Conservation (phyloP, 2,329 filamentous ascomycete genomes). For the Grosmannia huntii region DNA sequence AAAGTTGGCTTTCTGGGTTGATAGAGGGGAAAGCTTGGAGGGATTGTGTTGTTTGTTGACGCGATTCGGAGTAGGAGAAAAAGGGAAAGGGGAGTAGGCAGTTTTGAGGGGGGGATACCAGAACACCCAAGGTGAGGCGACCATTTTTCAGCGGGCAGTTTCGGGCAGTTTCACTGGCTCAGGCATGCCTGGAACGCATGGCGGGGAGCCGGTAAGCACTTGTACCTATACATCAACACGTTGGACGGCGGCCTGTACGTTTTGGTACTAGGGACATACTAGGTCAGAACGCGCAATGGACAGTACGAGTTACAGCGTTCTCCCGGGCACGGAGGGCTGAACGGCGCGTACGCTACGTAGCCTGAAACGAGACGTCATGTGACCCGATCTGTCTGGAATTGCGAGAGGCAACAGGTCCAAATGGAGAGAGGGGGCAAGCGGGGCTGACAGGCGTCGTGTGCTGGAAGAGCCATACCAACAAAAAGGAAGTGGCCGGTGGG, state of each 20-base stretch:
- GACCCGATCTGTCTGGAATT: not conserved
- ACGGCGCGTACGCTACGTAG: not conserved
- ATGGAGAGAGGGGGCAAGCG: not conserved
- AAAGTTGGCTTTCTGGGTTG: not conserved
- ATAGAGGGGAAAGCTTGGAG: not conserved
- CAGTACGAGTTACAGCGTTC: not conserved
- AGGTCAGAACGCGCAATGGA: too few relatives aligned
- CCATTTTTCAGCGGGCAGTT: slow-evolving; percentile 5
- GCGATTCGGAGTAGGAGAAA: slow-evolving; percentile 1
- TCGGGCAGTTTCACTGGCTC: slow-evolving; percentile 3
- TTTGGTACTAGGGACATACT: not conserved
- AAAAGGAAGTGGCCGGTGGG: not conserved
- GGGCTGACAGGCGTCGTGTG: not conserved
- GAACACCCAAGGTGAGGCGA: slow-evolving; percentile 2
- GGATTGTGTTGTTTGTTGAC: slow-evolving; percentile 2
- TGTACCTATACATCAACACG: not conserved
- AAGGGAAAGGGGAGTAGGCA: slow-evolving; percentile 2
- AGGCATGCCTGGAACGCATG: not conserved
- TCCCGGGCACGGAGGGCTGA: not conserved
- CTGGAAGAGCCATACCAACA: not conserved
- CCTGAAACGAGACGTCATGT: not conserved
- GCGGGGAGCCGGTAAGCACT: not conserved
- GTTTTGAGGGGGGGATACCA: slow-evolving; percentile 1
- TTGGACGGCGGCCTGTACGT: not conserved
- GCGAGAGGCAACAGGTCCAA: not conserved